Evolutionary conservation across 371 early-diverging fungal genomes (phyloP), one percentile per base, ranked within the genome.

Genomic region (Mucor mucedo): DNA sequence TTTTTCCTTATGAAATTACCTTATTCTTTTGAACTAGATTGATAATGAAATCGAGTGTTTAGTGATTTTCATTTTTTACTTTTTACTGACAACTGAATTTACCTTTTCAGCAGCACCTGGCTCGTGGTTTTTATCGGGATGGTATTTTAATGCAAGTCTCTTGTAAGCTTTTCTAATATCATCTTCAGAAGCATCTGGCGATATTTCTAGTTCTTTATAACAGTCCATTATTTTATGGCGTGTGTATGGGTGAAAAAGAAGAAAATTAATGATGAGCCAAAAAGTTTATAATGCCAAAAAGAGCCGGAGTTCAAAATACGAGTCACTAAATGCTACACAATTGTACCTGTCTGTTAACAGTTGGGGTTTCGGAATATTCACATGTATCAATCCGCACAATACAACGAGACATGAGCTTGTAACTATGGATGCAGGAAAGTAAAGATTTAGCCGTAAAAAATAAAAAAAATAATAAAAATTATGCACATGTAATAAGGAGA

Each of bases 111-210:
- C 62, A 42, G 68, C 68, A 21, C 68, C 68, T 10, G 68, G 63
- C 40, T 67, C 68, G n/a, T 58, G 62, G 60, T 88, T 87, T 77
- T 94, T 88, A 73, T 93, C 93, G 14, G 95, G 96, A 75, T 95
- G 96, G 72, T 90, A 87, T 75, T 87, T 75, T 39, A 93, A 70
- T 6, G 93, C 93, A 35, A 89, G 75, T 60, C 92, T 94, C 65
- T 94, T 86, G 78, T 90, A 99, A 30, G 97, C 95, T 71, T 93
- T 94, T 72, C 93, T 95, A 76, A 99, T 95, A 52, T 97, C 95
- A 9, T 87, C 71, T 30, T 88, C 88, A 6, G 88, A 65, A 3
- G 96, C 96, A 55, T 88, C 81, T 53, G 88, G 84, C 9, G 84
- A 41, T 5, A 98, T 83, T 4, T 91, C 97, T 11, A 98, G 83